These are phyloP conservation scores for Eucalyptus polybractea DNA, from an alignment of 345 rosid species.

Conservation along the genomic window DNA sequence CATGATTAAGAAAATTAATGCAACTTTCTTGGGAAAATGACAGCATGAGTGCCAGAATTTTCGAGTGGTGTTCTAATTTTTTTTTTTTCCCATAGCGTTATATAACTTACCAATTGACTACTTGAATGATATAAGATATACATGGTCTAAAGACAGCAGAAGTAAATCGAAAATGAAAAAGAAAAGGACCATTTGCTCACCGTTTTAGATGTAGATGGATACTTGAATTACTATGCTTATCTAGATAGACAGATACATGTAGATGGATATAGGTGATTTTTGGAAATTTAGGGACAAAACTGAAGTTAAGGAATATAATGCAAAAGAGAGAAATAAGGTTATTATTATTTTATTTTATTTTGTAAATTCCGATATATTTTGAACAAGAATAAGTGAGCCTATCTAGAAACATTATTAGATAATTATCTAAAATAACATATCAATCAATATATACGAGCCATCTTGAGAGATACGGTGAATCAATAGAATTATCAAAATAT, in stretches of 20 bases:
- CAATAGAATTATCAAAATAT: no score
- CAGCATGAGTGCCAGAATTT: background rate
- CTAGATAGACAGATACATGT: background rate
- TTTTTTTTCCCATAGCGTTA: no score
- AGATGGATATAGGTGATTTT: background rate
- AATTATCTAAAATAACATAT: no score
- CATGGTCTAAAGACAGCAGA: background rate
- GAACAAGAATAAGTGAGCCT: background rate
- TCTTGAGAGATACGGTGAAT: background rate
- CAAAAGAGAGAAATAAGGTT: background rate
- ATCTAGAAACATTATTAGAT: background rate
- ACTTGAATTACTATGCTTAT: background rate
- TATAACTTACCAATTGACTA: no score
- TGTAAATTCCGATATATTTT: no score
- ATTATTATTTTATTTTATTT: no score
- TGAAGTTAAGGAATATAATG: background rate
- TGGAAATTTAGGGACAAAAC: background rate
- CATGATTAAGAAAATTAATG: background rate
- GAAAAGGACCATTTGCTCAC: background rate
- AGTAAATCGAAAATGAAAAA: background rate
- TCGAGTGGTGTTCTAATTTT: no score
- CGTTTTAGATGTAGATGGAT: background rate
- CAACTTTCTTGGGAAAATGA: background rate
- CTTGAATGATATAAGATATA: background rate
- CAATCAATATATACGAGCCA: background rate